Base-by-base conservation (phyloP, 2,329 filamentous ascomycete genomes). In the Claviceps purpurea region DNA sequence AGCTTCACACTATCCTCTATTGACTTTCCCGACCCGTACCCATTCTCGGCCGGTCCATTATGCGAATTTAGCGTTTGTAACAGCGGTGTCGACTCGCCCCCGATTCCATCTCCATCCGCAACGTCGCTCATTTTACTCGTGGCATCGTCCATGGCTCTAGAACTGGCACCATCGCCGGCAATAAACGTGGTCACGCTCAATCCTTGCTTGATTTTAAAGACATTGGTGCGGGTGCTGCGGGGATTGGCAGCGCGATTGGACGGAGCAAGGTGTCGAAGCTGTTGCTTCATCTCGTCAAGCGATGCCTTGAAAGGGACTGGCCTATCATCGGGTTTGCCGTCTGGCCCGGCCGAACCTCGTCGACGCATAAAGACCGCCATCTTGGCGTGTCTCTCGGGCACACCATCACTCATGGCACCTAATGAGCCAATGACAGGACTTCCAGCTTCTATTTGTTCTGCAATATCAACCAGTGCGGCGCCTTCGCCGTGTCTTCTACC, bases 201-300 rank as follows among this genome's bases (percentile, higher is more conserved):
- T 26, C 68, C 69, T 57, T 70, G 68, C 67, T 86, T 86, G 58
- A 85, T 82, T 65, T 85, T 85, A 58, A 86, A 81, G 0, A 81
- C 77, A 18, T 79, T 77, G 18, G 76, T 78, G 18, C 75, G 74
- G 1, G 81, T 83, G 52, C 73, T 75, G 63, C 77, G 62, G 1
- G 82, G 82, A 52, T 82, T 80, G 16, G 77, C 75, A 5, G 82
- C 82, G 20, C 77, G 76, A 60, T 85, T 86, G 1, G 81, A 84
- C 0, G 82, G 82, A 0, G 82, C 82, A 0, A 85, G 75, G 57
- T 55, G 54, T 26, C 80, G 82, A 45, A 85, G 69, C 57, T 84
- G 78, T 60, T 80, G 74, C 59, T 73, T 75, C 69, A 84, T 79
- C 50, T 85, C 80, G 50, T 79, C 74, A 34, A 82, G 69, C 50